Conservation (phyloP, 352 stramenopile genomes). For the Pythium rhizo-oryzae region DNA sequence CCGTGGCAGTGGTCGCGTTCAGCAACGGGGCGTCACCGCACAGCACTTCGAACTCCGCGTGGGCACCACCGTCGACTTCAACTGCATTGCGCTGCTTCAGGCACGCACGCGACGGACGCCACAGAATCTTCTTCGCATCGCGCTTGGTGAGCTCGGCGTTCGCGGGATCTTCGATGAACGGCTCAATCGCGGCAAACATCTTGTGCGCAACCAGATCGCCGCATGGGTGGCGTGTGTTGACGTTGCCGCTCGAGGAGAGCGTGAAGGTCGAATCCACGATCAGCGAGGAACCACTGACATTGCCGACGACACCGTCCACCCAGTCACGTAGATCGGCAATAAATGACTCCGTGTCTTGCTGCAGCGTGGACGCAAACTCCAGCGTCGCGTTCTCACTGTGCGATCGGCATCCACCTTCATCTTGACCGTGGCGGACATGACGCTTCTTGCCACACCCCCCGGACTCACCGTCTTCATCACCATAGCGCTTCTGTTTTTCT, state of each 20-base stretch:
- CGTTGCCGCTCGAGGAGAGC: slow-evolving; percentile 21
- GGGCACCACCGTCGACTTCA: slow-evolving; percentile 36
- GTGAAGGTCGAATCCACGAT: slow-evolving; percentile 26
- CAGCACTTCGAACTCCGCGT: slow-evolving; percentile 32
- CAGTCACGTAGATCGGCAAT: slow-evolving; percentile 22
- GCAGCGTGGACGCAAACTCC: slow-evolving; percentile 14
- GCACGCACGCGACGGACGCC: slow-evolving; percentile 32
- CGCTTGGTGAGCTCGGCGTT: slow-evolving; percentile 25
- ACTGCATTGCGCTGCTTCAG: slow-evolving; percentile 26
- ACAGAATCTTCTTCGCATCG: slow-evolving; percentile 24
- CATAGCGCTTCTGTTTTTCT: not conserved
- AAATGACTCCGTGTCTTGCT: slow-evolving; percentile 28
- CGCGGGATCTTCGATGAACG: slow-evolving; percentile 29
- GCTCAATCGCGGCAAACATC: slow-evolving; percentile 25
- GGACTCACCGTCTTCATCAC: not conserved
- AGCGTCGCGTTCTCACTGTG: slow-evolving; percentile 1
- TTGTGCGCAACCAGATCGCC: slow-evolving; percentile 31
- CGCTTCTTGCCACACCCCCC: not conserved
- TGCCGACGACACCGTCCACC: slow-evolving; percentile 7
- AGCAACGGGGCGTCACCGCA: slow-evolving; percentile 27
- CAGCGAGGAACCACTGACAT: slow-evolving; percentile 12
- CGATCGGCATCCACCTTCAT: not conserved
- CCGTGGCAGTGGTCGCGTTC: slow-evolving; percentile 21
- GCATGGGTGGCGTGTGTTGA: slow-evolving; percentile 23
- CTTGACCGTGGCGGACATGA: not conserved